Evolutionary conservation across 805 yeast genomes (phyloP), one percentile per base, ranked within the genome.

Genomic region (Metschnikowia cubensis): DNA sequence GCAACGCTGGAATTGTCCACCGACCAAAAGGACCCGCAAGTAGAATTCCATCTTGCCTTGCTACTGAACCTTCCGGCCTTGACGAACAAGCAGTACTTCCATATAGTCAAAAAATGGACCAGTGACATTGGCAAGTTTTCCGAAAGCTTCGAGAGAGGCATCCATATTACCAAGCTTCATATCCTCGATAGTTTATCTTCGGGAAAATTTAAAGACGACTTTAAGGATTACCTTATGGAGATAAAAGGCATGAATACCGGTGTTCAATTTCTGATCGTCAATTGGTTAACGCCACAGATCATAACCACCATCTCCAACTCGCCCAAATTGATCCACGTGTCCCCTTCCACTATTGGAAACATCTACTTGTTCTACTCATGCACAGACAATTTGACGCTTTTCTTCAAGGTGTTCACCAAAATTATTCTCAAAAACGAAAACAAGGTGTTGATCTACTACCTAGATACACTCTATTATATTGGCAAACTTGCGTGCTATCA

Each of bases 21-120:
- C 6, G 25, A 45, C 1, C 47, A 44, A 35, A 41, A 31, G 2
- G 52, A 54, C 32, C 51, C 55, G 3, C 63, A 58, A 44, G 58
- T 68, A 4, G 55, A 61, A 6, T 75, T 75, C 39, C 96, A 80
- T 61, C 70, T 85, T 20, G 57, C 71, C 10, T 73, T 87, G 7
- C 67, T 87, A 49, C 76, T 79, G 52, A 82, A 84, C 49, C 64
- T 87, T 35, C 87, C 85, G 2, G 76, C 79, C 1, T 55, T 79
- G 32, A 74, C 76, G 50, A 76, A 79, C 55, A 75, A 75, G 50
- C 85, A 84, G 55, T 78, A 82, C 36, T 77, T 78, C 46, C 76
- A 77, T 65, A 77, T 82, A 13, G 64, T 83, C 46, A 76, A 75
- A 53, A 79, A 78, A 50, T 74, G 83, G 74, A 59, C 66, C 1